Percentiles rank a stretch among this genome's conserved stretches.
Conservation (phyloP, 495 filamentous ascomycete genomes). For the Jackrogersella minutella region DNA sequence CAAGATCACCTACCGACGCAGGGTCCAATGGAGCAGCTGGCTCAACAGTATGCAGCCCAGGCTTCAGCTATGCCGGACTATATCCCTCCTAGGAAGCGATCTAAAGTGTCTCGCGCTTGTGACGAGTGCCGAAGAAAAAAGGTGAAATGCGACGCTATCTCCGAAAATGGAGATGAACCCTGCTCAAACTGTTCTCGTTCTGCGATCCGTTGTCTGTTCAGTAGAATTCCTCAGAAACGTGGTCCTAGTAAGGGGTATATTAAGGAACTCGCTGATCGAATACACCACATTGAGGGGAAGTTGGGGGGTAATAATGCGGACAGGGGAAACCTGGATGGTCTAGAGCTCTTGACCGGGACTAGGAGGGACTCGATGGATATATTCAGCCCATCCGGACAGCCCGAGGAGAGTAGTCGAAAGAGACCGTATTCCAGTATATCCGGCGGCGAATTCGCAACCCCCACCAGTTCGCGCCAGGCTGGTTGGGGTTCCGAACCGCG, state of each 20-base stretch:
- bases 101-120: slow-evolving; percentile 92
- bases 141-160: slow-evolving; percentile 91
- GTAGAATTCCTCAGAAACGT: slow-evolving; percentile 91
- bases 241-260: slow-evolving; percentile 98
- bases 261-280: slow-evolving; percentile 90
- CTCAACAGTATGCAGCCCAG: slow-evolving; percentile 42
- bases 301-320: slow-evolving; percentile 46
- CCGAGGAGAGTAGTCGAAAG: slow-evolving; percentile 52
- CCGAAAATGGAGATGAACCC: slow-evolving; percentile 77
- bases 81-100: slow-evolving; percentile 79
- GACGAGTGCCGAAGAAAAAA: slow-evolving; percentile 97
- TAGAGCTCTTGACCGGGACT: slow-evolving; percentile 42
- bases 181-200: slow-evolving; percentile 89
- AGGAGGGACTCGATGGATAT: slow-evolving; percentile 50
- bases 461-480: slow-evolving; percentile 43
- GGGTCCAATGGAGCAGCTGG: slow-evolving; percentile 41
- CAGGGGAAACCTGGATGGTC: not conserved
- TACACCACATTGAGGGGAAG: slow-evolving; percentile 81
- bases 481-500: slow-evolving; percentile 51
- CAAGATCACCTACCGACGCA: slow-evolving; percentile 45
- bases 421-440: slow-evolving; percentile 58
- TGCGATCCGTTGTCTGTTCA: slow-evolving; percentile 82
- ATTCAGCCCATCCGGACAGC: slow-evolving; percentile 45
- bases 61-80: slow-evolving; percentile 56
- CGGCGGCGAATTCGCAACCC: slow-evolving; percentile 47